Conservation (phyloP, 2,329 filamentous ascomycete genomes). For the Stachybotrys chartarum region DNA sequence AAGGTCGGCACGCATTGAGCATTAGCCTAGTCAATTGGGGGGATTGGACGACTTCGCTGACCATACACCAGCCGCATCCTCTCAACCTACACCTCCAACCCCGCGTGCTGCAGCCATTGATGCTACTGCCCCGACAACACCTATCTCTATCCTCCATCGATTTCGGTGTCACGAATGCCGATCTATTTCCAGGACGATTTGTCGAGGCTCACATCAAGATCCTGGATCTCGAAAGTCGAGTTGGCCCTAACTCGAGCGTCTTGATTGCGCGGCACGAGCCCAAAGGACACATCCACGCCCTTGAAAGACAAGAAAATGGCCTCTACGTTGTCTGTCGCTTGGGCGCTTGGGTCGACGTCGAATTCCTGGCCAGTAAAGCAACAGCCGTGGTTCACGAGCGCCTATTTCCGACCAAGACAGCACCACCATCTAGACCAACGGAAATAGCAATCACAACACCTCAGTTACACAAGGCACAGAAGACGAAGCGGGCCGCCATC, state of each 20-base stretch:
- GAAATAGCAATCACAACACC: constrained; percentile 30
- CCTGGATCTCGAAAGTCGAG: constrained; percentile 55
- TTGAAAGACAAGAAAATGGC: constrained; percentile 57
- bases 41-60: constrained; percentile 8
- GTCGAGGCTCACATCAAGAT: constrained; percentile 58
- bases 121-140: constrained; percentile 54
- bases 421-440: constrained; percentile 11
- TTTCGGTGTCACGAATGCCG: constrained; percentile 40
- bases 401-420: constrained; percentile 12
- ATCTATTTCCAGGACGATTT: constrained; percentile 44
- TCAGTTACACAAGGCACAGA: constrained; percentile 40
- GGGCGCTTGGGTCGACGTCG: constrained; percentile 57
- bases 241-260: constrained; percentile 45
- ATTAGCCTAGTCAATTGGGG: neutral
- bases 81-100: constrained; percentile 44
- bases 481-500: constrained; percentile 52
- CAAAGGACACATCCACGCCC: constrained; percentile 46
- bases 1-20: constrained; percentile 30
- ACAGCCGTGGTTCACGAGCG: constrained; percentile 29
- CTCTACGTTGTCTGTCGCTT: constrained; percentile 64
- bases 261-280: constrained; percentile 55
- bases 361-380: constrained; percentile 42
- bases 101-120: constrained; percentile 50
- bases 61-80: constrained; percentile 43
- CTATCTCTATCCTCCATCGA: constrained; percentile 57